phyloP scores from a whole-genome alignment of 2,329 filamentous ascomycete species.

The Exserohilum rostratum region DNA sequence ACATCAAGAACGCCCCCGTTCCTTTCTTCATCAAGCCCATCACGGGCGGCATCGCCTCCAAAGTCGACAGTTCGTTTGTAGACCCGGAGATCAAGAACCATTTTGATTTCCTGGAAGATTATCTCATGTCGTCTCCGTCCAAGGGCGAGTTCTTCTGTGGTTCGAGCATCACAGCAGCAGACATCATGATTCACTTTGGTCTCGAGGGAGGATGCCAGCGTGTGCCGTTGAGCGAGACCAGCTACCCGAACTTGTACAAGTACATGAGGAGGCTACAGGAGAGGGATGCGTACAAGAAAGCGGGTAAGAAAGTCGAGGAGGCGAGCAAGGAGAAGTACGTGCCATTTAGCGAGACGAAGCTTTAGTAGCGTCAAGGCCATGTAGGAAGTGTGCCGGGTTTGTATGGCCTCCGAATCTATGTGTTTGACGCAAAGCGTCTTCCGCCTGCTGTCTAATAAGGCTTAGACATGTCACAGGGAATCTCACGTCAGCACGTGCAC shows the following conservation, averaged over 20 bases:
- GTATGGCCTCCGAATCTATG: background rate
- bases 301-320: constrained; percentile 58
- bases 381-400: background rate
- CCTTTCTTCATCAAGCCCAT: constrained; percentile 74
- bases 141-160: constrained; percentile 60
- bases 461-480: background rate
- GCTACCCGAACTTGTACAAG: constrained; percentile 55
- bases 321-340: constrained; percentile 46
- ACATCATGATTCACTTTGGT: constrained; percentile 61
- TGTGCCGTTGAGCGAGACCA: constrained; percentile 48
- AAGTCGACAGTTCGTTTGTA: constrained; percentile 54
- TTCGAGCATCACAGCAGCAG: constrained; percentile 56
- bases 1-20: constrained; percentile 59
- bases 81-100: constrained; percentile 56
- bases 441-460: background rate
- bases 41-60: constrained; percentile 60
- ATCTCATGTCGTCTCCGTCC: constrained; percentile 54
- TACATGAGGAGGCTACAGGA: constrained; percentile 56
- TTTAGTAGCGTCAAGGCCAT: constrained; percentile 1
- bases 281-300: constrained; percentile 53
- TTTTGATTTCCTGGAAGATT: constrained; percentile 58
- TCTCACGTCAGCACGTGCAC: constrained; percentile 1
- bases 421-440: background rate
- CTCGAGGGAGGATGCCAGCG: constrained; percentile 52
- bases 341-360: constrained; percentile 37